Evolutionary conservation across 2,329 filamentous ascomycete genomes (phyloP).

Genomic region (Fusarium pseudonygamai): DNA sequence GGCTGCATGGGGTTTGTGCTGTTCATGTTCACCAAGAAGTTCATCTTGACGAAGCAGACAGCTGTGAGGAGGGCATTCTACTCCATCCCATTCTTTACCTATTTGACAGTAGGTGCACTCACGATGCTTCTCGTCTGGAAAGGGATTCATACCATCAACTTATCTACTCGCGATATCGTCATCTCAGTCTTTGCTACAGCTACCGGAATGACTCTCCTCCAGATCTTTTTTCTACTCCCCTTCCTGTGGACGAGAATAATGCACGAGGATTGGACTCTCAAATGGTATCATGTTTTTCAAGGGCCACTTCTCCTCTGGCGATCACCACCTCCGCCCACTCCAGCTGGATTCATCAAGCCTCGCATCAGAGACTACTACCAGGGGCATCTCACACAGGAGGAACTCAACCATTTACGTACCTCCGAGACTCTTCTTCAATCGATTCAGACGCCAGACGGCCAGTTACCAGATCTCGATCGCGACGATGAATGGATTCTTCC

Average conservation of each 20-base stretch:
- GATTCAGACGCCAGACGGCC: conserved; percentile 43
- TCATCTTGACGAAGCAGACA: conserved; percentile 42
- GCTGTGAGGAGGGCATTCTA: conserved; percentile 49
- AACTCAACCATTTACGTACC: conserved; percentile 52
- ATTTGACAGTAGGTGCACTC: conserved; percentile 49
- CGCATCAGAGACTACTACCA: conserved; percentile 60
- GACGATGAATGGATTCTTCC: conserved; percentile 48
- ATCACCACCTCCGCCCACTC: conserved; percentile 48
- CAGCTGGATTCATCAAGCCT: conserved; percentile 53
- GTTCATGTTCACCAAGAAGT: conserved; percentile 49
- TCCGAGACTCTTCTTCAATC: conserved; percentile 49
- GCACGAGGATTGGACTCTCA: conserved; percentile 61
- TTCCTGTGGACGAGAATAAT: conserved; percentile 61
- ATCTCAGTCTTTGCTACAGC: conserved; percentile 56
- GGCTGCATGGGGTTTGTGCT: conserved; percentile 46
- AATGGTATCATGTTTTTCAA: conserved; percentile 57
- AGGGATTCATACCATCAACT: conserved; percentile 43
- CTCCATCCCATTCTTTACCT: conserved; percentile 51
- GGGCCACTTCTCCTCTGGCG: conserved; percentile 59
- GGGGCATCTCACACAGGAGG: conserved; percentile 58
- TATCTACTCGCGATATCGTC: conserved; percentile 39
- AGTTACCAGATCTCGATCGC: conserved; percentile 40
- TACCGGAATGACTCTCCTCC: conserved; percentile 52
- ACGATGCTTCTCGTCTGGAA: conserved; percentile 64
- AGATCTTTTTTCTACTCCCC: conserved; percentile 61